These are phyloP conservation scores for Pistacia atlantica DNA, from an alignment of 345 rosid species.

Conservation along the genomic window DNA sequence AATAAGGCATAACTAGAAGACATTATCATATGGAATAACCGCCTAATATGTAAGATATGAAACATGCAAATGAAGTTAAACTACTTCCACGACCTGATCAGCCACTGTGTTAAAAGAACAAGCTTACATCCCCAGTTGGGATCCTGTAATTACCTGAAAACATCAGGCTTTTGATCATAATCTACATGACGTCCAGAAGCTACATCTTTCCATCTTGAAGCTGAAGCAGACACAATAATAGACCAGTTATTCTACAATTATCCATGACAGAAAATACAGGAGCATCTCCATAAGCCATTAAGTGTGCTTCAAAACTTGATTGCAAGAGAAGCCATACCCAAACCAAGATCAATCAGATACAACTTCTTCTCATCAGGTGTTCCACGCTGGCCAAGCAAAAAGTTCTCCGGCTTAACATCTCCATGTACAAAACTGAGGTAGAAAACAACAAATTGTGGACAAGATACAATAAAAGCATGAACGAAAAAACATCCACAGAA, in stretches of 20 bases:
- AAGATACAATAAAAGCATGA: neutral
- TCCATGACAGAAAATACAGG: neutral
- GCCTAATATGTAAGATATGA: neutral
- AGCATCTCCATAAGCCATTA: conserved; percentile 10
- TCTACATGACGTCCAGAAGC: conserved; percentile 44
- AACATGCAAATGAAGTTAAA: neutral
- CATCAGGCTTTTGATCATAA: conserved; percentile 54
- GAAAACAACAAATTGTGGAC: conserved; percentile 9
- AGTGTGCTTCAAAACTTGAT: neutral
- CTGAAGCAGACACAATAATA: conserved; percentile 26
- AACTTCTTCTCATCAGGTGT: conserved; percentile 39
- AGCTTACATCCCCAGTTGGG: neutral
- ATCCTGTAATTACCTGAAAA: conserved; percentile 35
- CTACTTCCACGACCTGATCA: conserved; percentile 7
- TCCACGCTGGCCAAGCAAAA: conserved; percentile 46
- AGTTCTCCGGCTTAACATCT: conserved; percentile 49
- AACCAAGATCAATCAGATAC: conserved; percentile 46
- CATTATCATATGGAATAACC: neutral
- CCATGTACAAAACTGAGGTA: conserved; percentile 43
- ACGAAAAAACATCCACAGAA: neutral
- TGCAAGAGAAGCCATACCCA: conserved; percentile 29
- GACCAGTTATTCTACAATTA: conserved; percentile 19
- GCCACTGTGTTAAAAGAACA: neutral
- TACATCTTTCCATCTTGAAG: conserved; percentile 41
- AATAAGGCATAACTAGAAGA: neutral